These are phyloP conservation scores for Cercospora sesami DNA, from an alignment of 2,329 filamentous ascomycete genomes.

Conservation along the genomic window DNA sequence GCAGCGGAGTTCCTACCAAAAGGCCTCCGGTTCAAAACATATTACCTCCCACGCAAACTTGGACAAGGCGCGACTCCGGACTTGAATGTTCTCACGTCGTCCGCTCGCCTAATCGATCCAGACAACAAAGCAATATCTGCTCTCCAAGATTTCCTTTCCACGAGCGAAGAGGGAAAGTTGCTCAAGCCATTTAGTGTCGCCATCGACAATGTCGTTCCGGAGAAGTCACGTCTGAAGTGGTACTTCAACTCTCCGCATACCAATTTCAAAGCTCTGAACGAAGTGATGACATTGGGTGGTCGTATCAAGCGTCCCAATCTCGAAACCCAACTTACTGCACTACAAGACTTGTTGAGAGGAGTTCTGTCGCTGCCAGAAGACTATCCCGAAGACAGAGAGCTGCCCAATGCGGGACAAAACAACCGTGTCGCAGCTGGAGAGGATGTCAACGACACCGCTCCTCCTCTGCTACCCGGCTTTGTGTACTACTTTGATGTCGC, in stretches of 20 bases:
- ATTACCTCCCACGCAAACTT: background rate
- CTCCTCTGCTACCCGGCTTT: background rate
- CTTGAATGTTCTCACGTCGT: background rate
- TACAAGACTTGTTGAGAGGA: background rate
- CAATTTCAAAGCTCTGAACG: background rate
- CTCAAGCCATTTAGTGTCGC: background rate
- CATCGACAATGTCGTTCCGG: background rate
- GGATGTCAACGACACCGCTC: background rate
- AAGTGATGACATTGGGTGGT: background rate
- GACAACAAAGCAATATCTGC: background rate
- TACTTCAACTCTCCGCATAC: background rate
- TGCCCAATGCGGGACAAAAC: background rate
- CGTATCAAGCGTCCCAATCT: background rate
- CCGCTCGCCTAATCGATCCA: background rate
- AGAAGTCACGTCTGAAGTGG: background rate
- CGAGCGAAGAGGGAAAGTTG: background rate
- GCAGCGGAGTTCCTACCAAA: background rate
- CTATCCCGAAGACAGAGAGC: background rate
- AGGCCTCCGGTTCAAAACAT: background rate
- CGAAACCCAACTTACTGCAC: background rate
- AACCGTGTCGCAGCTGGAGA: background rate
- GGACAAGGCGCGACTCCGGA: background rate
- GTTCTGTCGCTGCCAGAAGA: background rate
- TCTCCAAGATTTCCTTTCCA: background rate
- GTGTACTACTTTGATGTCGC: background rate